phyloP scores from a whole-genome alignment of 169 alveolate genomes.

The Toxoplasma gondii region DNA sequence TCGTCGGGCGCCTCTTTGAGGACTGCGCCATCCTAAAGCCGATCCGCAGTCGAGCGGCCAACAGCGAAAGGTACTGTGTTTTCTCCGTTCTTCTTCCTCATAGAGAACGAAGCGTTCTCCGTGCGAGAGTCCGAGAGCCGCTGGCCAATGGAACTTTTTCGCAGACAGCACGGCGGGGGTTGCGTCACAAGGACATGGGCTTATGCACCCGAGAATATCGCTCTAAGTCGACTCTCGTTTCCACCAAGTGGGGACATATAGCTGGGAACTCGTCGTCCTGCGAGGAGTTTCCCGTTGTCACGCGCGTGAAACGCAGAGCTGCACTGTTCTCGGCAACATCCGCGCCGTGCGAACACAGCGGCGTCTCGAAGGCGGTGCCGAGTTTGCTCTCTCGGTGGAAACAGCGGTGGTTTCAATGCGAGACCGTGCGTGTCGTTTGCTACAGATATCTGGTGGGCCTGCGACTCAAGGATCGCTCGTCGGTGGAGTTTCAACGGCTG shows the following conservation, averaged over 20 bases:
- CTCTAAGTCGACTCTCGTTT: too few species aligned
- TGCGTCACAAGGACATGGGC: too few species aligned
- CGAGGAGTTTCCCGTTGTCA: too few species aligned
- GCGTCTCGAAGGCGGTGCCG: too few species aligned
- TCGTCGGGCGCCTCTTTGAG: constrained; percentile 38
- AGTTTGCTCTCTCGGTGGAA: too few species aligned
- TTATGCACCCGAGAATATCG: too few species aligned
- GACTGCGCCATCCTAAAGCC: constrained; percentile 47
- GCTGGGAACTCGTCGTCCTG: too few species aligned
- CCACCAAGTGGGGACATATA: too few species aligned
- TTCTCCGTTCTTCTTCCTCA: background rate
- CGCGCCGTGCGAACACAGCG: too few species aligned
- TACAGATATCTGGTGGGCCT: constrained; percentile 54
- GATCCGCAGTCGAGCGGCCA: constrained; percentile 37
- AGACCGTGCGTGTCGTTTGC: background rate
- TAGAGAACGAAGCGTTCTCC: background rate
- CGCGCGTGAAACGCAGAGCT: too few species aligned
- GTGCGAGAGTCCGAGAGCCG: background rate
- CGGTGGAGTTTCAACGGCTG: background rate
- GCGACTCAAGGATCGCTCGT: constrained; percentile 33
- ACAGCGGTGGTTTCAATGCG: too few species aligned
- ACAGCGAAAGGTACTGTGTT: constrained; percentile 41
- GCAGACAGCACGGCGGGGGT: background rate
- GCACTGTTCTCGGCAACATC: too few species aligned
- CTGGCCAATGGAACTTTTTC: background rate